Base-by-base conservation (phyloP, 2,329 filamentous ascomycete genomes). In the Diaporthe longicolla region DNA sequence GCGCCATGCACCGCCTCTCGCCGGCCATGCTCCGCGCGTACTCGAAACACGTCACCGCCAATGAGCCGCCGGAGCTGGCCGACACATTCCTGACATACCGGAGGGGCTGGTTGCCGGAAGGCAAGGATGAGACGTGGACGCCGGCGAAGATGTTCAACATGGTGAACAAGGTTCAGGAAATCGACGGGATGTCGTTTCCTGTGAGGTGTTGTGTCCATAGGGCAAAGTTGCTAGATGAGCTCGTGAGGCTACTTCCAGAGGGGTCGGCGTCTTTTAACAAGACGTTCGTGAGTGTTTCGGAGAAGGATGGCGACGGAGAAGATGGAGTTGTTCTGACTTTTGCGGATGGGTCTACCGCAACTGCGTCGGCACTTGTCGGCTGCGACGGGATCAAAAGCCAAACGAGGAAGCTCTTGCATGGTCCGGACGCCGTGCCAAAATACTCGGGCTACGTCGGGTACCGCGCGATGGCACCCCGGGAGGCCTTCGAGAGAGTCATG, bases 1-100 rank as follows among this genome's bases (percentile, higher is more conserved):
- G 86, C 29, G 88, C 89, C 4, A 88, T 92, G 85, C 82, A 84
- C 21, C 80, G 88, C 7, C 87, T 90, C 76, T 85, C 87, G 52
- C 86, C 87, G 1, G 82, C 82, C 32, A 79, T 87, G 61, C 77
- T 80, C 68, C 79, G 82, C 15, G 84, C 83, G 0, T 89, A 88
- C 76, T 77, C 83, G 29, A 83, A 82, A 40, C 78, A 79, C 21
- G 76, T 77, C 45, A 79, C 78, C 2, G 72, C 70, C 21, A 78
- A 76, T 63, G 75, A 78, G 37, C 63, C 73, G 13, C 73, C 72
- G 45, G 72, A 71, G 35, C 43, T 74, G 29, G 65, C 66, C 4
- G 58, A 71, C 4, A 35, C 72, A 1, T 71, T 74, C 10, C 50
- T 74, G 26, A 69, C 54, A 4, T 74, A 61, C 15, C 40, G 72